Conservation (phyloP, 106 monocot species). For the Allium sativum region DNA sequence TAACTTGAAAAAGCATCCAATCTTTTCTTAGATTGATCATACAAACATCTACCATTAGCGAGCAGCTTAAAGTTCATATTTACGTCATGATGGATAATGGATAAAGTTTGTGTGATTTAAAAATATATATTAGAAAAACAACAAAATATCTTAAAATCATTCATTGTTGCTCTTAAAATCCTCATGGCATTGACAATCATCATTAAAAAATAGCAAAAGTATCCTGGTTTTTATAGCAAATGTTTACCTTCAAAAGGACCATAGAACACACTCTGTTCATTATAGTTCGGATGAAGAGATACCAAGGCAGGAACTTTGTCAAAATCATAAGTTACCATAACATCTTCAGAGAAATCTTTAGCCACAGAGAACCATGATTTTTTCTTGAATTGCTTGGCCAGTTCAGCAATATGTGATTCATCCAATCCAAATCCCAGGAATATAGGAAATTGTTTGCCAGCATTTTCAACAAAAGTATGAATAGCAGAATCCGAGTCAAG, state of each 20-base stretch:
- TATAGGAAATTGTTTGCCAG: slow-evolving; percentile 76
- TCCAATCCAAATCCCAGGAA: slow-evolving; percentile 92
- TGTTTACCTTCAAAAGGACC: slow-evolving; percentile 92
- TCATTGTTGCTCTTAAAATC: no score
- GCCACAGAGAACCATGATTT: slow-evolving; percentile 90
- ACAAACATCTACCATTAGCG: no score
- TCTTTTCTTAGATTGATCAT: no score
- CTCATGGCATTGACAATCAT: no score
- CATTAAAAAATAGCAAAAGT: no score
- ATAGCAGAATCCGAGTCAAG: slow-evolving; percentile 67
- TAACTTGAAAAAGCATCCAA: no score
- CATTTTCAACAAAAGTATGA: slow-evolving; percentile 52
- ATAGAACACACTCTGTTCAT: slow-evolving; percentile 86
- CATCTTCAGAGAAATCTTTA: slow-evolving; percentile 85
- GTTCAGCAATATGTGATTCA: slow-evolving; percentile 49
- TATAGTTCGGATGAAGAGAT: slow-evolving; percentile 64
- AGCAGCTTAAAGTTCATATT: no score
- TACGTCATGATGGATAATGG: no score
- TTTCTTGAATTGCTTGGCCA: slow-evolving; percentile 66
- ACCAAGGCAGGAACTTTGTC: slow-evolving; percentile 91
- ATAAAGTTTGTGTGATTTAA: no score
- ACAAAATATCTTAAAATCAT: no score
- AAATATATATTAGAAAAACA: no score
- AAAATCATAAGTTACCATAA: slow-evolving; percentile 88
- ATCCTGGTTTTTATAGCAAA: no score